phyloP scores from a whole-genome alignment of 345 rosid species.

The Psidium friedrichsthalianum region DNA sequence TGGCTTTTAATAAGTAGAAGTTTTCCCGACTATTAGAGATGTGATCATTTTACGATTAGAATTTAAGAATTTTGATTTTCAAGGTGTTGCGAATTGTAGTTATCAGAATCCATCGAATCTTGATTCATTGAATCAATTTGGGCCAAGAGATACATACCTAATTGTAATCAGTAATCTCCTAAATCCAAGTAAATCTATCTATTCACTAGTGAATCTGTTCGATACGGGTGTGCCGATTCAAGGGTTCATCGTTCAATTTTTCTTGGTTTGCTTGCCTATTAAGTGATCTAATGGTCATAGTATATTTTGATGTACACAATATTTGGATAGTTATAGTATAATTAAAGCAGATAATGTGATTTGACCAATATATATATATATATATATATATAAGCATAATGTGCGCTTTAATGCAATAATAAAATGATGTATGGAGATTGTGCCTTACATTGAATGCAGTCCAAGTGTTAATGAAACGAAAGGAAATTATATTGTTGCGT shows the following conservation, averaged over 20 bases:
- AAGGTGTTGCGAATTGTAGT: neutral
- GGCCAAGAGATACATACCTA: neutral
- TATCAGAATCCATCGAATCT: neutral
- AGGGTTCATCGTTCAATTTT: neutral
- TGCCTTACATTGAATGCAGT: neutral
- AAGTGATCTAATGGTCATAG: neutral
- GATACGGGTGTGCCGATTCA: neutral
- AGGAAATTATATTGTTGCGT: neutral
- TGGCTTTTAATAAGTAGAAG: neutral
- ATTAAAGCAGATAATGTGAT: neutral
- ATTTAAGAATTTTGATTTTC: neutral
- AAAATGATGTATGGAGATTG: neutral
- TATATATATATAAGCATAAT: neutral
- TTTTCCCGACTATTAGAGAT: neutral
- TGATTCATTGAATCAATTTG: neutral
- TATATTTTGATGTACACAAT: neutral
- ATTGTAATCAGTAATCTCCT: neutral
- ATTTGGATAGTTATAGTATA: neutral
- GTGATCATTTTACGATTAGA: neutral
- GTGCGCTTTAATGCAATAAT: neutral
- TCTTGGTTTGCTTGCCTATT: neutral
- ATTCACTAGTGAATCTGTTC: neutral
- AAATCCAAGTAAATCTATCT: neutral
- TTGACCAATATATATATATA: too few species aligned
- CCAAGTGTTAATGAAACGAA: neutral